phyloP scores from a whole-genome alignment of 371 early-diverging fungal genomes.

The Lichtheimia ornata region DNA sequence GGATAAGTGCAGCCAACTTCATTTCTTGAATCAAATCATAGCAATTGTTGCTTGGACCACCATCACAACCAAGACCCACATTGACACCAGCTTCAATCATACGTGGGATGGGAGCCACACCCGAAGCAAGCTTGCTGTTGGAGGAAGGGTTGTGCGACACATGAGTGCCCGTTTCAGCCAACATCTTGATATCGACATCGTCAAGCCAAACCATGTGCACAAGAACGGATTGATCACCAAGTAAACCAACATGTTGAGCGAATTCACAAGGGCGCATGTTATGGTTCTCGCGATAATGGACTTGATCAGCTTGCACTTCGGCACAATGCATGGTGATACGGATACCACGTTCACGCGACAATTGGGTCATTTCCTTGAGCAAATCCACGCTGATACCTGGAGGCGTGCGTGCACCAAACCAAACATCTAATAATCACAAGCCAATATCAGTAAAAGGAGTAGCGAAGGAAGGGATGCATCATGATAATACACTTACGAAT shows the following conservation, averaged over 20 bases:
- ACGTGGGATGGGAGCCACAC: constrained; percentile 22
- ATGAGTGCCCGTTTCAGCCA: constrained; percentile 24
- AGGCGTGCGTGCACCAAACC: constrained; percentile 30
- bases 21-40: constrained; percentile 27
- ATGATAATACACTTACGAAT: constrained; percentile 22
- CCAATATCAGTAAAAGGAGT: background rate
- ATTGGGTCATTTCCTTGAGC: constrained; percentile 27
- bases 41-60: constrained; percentile 24
- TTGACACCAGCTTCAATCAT: constrained; percentile 23
- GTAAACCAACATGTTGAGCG: constrained; percentile 23
- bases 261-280: constrained; percentile 23
- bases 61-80: constrained; percentile 23
- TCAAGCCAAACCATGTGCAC: constrained; percentile 31
- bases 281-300: constrained; percentile 23
- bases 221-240: constrained; percentile 19
- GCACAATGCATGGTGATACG: constrained; percentile 34
- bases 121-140: constrained; percentile 26
- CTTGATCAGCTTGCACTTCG: constrained; percentile 25
- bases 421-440: constrained; percentile 17
- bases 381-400: constrained; percentile 26
- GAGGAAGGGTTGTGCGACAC: constrained; percentile 26
- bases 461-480: background rate
- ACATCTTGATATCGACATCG: constrained; percentile 20
- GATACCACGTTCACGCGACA: constrained; percentile 21
- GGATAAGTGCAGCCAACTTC: constrained; percentile 26